Evolutionary conservation across 108 stramenopile species (phyloP).

Genomic region (Cyclotella baltica): DNA sequence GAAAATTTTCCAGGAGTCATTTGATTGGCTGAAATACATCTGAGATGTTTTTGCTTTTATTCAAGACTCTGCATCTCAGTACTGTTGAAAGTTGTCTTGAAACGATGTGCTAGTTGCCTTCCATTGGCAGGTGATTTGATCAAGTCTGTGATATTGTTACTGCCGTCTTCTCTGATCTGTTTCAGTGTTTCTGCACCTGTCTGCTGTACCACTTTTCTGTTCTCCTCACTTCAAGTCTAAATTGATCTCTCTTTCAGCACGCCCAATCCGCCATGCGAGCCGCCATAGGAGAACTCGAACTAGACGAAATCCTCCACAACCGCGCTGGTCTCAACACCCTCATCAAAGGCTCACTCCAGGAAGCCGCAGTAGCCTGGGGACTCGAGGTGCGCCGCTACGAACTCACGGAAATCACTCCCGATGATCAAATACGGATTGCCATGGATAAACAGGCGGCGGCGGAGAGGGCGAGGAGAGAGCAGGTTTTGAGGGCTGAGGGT

Average conservation of each 20-base stretch:
- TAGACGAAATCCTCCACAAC: conserved; percentile 98
- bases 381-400: conserved; percentile 94
- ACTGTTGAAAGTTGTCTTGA: too few species aligned
- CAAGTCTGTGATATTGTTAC: too few species aligned
- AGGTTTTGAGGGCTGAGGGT: conserved; percentile 95
- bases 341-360: conserved; percentile 92
- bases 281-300: conserved; percentile 98
- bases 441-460: conserved; percentile 99
- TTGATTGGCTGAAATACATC: too few species aligned
- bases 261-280: conserved; percentile 98
- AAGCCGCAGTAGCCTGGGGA: conserved; percentile 96
- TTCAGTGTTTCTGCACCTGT: too few species aligned
- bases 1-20: too few species aligned
- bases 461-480: conserved; percentile 93
- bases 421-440: conserved; percentile 93
- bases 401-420: conserved; percentile 97
- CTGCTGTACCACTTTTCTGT: too few species aligned
- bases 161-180: too few species aligned
- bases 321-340: conserved; percentile 90
- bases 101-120: too few species aligned
- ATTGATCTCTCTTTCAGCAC: conserved; percentile 50
- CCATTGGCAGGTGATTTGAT: too few species aligned
- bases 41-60: too few species aligned
- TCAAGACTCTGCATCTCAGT: too few species aligned
- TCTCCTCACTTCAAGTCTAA: neutral